phyloP scores from a whole-genome alignment of 768 basidiomycete species.

The Lanmaoa rubissima region DNA sequence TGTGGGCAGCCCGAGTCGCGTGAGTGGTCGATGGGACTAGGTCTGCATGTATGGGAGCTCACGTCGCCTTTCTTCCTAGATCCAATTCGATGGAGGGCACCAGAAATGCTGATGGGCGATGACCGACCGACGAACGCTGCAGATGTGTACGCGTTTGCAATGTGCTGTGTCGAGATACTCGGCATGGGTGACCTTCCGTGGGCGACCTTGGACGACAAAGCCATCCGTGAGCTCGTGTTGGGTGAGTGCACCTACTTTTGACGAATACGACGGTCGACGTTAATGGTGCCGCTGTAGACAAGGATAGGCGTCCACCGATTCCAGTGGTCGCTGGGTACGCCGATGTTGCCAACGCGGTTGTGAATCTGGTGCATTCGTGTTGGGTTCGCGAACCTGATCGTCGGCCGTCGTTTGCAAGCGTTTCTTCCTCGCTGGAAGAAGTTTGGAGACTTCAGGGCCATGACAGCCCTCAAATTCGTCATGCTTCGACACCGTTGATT shows the following conservation, averaged over 20 bases:
- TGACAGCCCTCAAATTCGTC: neutral
- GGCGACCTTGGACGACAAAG: constrained; percentile 48
- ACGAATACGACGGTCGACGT: constrained; percentile 5
- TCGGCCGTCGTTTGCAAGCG: constrained; percentile 53
- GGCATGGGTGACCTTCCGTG: constrained; percentile 63
- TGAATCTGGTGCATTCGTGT: constrained; percentile 49
- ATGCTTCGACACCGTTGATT: neutral
- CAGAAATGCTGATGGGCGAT: constrained; percentile 57
- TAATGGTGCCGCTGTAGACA: constrained; percentile 36
- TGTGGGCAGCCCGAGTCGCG: constrained; percentile 50
- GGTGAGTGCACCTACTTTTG: constrained; percentile 33
- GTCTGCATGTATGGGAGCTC: neutral
- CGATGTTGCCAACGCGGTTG: constrained; percentile 31
- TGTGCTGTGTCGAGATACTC: constrained; percentile 63
- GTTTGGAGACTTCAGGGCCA: constrained; percentile 41
- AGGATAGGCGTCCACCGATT: constrained; percentile 50
- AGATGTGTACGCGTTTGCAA: constrained; percentile 71
- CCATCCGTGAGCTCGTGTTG: constrained; percentile 50
- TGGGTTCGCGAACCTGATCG: constrained; percentile 53
- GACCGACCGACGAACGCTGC: constrained; percentile 48
- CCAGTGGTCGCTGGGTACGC: constrained; percentile 36
- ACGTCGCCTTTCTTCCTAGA: constrained; percentile 41
- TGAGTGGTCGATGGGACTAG: constrained; percentile 18
- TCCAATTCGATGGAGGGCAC: constrained; percentile 69
- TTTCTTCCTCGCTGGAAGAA: constrained; percentile 46